These are phyloP conservation scores for Spizellomyces punctatus DNA, from an alignment of 192 early-diverging fungal species.

Conservation along the genomic window DNA sequence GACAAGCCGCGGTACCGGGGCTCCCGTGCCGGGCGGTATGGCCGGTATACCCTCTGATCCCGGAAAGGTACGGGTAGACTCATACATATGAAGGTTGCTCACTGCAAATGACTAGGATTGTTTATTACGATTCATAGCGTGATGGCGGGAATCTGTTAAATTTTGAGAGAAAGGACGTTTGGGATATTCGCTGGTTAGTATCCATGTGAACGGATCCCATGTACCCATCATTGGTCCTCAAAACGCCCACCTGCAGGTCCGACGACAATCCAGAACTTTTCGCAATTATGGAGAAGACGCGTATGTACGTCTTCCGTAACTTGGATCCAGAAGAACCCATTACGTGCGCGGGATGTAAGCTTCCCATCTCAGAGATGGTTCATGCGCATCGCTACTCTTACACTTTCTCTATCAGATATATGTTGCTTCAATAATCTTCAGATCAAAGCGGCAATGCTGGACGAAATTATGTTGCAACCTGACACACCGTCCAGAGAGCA, in stretches of 20 bases:
- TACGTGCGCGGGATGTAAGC: constrained; percentile 54
- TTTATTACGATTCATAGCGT: background rate
- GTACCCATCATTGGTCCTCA: constrained; percentile 1
- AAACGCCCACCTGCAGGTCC: constrained; percentile 36
- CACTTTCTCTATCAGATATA: constrained; percentile 37
- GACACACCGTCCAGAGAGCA: constrained; percentile 42
- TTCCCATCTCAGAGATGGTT: background rate
- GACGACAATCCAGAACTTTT: constrained; percentile 59
- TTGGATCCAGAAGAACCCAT: constrained; percentile 60
- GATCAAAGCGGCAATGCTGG: constrained; percentile 54
- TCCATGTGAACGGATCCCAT: background rate
- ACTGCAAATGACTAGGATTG: too few species aligned
- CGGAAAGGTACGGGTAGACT: background rate
- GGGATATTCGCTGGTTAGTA: constrained; percentile 56
- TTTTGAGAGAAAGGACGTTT: constrained; percentile 63
- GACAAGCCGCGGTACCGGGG: background rate
- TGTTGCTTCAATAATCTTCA: constrained; percentile 55
- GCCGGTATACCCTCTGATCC: constrained; percentile 5
- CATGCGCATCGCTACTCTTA: background rate
- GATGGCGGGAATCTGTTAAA: constrained; percentile 45
- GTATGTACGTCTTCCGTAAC: constrained; percentile 60
- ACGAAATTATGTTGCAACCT: constrained; percentile 53
- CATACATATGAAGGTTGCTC: too few species aligned
- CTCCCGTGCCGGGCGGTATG: constrained; percentile 12
- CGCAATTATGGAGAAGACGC: constrained; percentile 62